Base-by-base conservation (phyloP, 441 rosid species). In the Erodium texanum region DNA sequence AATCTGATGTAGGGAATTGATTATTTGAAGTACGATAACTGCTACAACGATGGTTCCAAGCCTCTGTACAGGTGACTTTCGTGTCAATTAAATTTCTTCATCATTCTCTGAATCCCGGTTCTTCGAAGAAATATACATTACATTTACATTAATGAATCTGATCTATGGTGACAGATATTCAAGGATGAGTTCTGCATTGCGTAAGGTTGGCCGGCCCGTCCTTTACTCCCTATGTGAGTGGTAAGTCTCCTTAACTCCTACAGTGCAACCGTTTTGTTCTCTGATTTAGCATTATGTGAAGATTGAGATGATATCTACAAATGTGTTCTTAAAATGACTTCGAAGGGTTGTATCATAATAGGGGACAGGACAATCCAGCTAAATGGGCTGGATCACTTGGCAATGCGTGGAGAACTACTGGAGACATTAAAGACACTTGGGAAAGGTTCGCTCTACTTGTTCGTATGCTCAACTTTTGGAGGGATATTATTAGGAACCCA, bases 11-110 rank as follows among this genome's bases (percentile, higher is more conserved):
- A 76, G 82, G 82, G 72, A 12, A 34, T 76, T 56, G 84, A 81
- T 59, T 81, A 78, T 71, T 71, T 81, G 71, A 81, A 81, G 74
- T 81, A 81, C 63, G 84, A 78, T 64, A 81, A 81, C 41, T 81
- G 80, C 65, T 71, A 72, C 66, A 20, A 72, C 24, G 79, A 70
- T 36, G 78, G 77, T 59, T 68, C 77, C 22, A 68, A 52, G 70
- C 77, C 77, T 65, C 75, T 66, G 34, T 24, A 12, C 20, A 81
- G 78, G 84, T 76, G 59, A 24, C 19, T n/a, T 41, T 43, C 34
- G 66, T 43, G 36, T 73, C 23, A 45, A 59, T 6, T 12, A 27
- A 29, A 24, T 9, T 24, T 61, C 32, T 61, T 22, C 16, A 23
- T 34, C 61, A 54, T 54, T 54, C 61, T 5, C 16, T 19, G 19